A percentile compares a stretch with the other conserved stretches of the same genome.
phyloP scores from a whole-genome alignment of 176 grass and related monocot species.

The Carex kokanica region DNA sequence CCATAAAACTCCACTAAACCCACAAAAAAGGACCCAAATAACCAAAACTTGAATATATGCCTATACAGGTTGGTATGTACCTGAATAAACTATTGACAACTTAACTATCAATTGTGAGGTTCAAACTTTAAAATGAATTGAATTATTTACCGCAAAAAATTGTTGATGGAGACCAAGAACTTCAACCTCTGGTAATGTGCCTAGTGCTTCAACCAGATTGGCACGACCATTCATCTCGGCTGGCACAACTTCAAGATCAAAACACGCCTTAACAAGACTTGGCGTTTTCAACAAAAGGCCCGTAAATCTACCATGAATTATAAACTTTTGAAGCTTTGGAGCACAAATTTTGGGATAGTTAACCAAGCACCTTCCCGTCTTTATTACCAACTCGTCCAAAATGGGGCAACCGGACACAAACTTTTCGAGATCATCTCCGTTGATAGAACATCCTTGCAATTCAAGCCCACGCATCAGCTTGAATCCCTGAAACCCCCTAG shows the following conservation, averaged over 20 bases:
- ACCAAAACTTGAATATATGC: not conserved
- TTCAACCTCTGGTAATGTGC: slow-evolving; percentile 1
- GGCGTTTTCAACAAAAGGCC: slow-evolving; percentile 8
- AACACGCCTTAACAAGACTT: slow-evolving; percentile 13
- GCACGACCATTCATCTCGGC: not conserved
- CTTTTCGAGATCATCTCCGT: not conserved
- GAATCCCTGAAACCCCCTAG: slow-evolving; percentile 13
- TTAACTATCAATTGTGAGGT: not conserved
- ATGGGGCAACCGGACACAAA: slow-evolving; percentile 15
- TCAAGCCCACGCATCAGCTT: not conserved
- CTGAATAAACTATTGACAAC: not conserved
- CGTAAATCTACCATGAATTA: slow-evolving; percentile 3
- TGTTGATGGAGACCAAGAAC: not conserved
- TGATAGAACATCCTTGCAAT: slow-evolving; percentile 10
- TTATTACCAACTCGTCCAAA: slow-evolving; percentile 3
- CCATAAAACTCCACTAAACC: not conserved
- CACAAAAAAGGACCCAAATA: not conserved
- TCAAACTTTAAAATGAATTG: not conserved
- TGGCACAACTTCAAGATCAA: not conserved
- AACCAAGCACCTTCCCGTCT: not conserved
- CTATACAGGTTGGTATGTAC: not conserved
- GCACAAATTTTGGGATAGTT: not conserved
- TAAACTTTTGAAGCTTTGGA: slow-evolving; percentile 6
- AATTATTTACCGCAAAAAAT: not conserved
- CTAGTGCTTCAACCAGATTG: slow-evolving; percentile 17